A percentile compares a stretch with the other conserved stretches of the same genome.
phyloP scores from a whole-genome alignment of 2,329 filamentous ascomycete species.

The Leptographium galeiforme region DNA sequence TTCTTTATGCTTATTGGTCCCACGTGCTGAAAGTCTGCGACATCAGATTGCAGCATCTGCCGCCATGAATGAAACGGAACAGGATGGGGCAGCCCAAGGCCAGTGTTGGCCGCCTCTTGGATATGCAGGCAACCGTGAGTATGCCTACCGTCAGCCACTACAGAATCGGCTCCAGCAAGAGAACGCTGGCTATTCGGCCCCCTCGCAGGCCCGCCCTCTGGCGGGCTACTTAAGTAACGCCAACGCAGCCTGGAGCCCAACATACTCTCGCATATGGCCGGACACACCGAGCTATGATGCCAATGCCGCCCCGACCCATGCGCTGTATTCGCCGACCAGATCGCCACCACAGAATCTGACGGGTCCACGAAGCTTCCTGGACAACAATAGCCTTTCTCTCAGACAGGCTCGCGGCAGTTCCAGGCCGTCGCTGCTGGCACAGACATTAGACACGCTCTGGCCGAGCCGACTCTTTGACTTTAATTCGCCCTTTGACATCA shows the following conservation, averaged over 20 bases:
- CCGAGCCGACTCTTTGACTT: neutral
- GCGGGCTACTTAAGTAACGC: neutral
- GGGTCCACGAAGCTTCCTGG: neutral
- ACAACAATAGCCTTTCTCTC: no score
- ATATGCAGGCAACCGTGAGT: neutral
- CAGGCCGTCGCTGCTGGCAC: neutral
- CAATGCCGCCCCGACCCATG: neutral
- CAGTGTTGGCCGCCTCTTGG: neutral
- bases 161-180: neutral
- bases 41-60: neutral
- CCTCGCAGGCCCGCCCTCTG: neutral
- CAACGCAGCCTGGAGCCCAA: neutral
- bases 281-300: neutral
- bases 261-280: neutral
- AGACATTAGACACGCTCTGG: neutral
- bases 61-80: neutral
- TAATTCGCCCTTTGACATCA: neutral
- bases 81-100: neutral
- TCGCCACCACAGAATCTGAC: neutral
- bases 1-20: neutral
- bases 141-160: neutral
- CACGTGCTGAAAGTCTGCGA: neutral
- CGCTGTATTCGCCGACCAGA: neutral
- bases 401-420: neutral
- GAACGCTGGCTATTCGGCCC: neutral